Percentiles rank a stretch among this genome's conserved stretches.
Conservation (phyloP, 2,329 filamentous ascomycete genomes). For the Fusarium sp. region DNA sequence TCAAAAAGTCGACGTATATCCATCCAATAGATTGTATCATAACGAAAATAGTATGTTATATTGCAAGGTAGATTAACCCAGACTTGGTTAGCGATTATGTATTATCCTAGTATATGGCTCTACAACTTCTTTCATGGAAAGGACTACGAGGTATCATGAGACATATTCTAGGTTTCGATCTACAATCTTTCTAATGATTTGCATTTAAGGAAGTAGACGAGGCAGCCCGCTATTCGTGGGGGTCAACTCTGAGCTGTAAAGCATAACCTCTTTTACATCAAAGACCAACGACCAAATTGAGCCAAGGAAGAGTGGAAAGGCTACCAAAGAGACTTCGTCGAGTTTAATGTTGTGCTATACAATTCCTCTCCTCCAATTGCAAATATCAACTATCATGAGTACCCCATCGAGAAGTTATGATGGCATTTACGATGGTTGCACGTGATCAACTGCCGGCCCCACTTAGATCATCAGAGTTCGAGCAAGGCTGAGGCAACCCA, state of each 20-base stretch:
- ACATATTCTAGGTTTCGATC: neutral
- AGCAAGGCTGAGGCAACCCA: constrained; percentile 33
- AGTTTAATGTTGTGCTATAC: too few species aligned
- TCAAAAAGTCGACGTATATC: neutral
- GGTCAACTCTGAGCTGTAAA: neutral
- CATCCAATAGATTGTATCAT: neutral
- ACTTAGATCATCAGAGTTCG: neutral
- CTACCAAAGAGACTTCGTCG: neutral
- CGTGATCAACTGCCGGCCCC: neutral
- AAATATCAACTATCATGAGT: neutral
- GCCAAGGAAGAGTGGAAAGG: neutral
- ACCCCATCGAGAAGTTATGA: neutral
- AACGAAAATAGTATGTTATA: neutral
- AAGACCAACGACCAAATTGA: neutral
- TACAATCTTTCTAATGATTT: neutral
- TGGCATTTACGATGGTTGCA: neutral
- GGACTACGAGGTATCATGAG: neutral
- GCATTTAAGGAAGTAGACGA: neutral
- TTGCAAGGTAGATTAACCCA: neutral
- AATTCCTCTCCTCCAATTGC: neutral
- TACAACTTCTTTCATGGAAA: too few species aligned
- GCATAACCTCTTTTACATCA: neutral
- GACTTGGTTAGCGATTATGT: neutral
- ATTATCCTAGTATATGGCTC: neutral
- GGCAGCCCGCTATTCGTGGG: neutral